A percentile compares a stretch with the other conserved stretches of the same genome.
Evolutionary conservation across 805 yeast species (phyloP).

Genomic region (Candida koratica): DNA sequence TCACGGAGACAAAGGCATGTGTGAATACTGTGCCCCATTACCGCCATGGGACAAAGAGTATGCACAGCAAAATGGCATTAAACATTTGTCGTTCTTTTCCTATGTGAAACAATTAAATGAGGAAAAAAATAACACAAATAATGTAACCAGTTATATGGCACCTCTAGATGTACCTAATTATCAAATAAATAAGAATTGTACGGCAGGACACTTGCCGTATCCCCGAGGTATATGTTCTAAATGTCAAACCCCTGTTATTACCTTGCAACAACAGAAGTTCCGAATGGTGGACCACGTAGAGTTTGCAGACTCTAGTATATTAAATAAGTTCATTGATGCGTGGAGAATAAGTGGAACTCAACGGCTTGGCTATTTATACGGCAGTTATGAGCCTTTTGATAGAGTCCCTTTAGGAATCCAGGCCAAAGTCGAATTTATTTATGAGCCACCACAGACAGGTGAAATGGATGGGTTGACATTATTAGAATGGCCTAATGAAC

Average conservation of each 20-base stretch:
- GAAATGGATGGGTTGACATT: conserved; percentile 80
- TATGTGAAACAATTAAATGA: conserved; percentile 71
- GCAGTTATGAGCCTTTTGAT: conserved; percentile 72
- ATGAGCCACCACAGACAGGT: conserved; percentile 87
- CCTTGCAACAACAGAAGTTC: conserved; percentile 82
- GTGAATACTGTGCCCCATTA: conserved; percentile 92
- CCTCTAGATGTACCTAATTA: conserved; percentile 74
- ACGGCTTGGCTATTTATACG: conserved; percentile 81
- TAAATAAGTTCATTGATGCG: conserved; percentile 79
- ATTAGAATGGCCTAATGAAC: conserved; percentile 53
- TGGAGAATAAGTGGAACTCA: conserved; percentile 92
- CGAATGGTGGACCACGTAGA: conserved; percentile 98
- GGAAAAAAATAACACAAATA: conserved; percentile 55
- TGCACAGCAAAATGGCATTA: conserved; percentile 69
- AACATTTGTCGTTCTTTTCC: conserved; percentile 86
- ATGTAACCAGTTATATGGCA: conserved; percentile 62
- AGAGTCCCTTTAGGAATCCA: conserved; percentile 89
- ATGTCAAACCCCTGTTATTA: conserved; percentile 95
- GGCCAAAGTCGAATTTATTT: conserved; percentile 89
- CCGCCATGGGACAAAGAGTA: conserved; percentile 92
- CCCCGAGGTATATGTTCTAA: conserved; percentile 93
- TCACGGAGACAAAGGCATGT: conserved; percentile 94
- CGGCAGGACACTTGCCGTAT: conserved; percentile 86
- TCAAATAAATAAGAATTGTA: conserved; percentile 60
- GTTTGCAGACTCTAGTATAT: conserved; percentile 63